Conservation (phyloP, 306 rosid genomes). For the Glycine latifolia region DNA sequence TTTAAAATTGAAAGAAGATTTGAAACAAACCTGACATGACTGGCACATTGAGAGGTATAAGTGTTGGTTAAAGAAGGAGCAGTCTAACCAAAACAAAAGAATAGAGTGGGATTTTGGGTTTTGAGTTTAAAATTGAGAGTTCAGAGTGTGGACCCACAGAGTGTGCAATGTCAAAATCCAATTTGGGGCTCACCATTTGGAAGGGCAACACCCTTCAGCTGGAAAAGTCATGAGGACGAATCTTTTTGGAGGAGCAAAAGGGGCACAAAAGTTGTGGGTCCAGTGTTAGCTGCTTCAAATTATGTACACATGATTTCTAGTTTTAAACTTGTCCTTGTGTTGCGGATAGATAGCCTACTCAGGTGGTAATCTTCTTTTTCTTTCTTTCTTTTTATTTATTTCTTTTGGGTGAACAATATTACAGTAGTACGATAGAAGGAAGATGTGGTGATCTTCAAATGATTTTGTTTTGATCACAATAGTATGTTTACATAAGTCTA, state of each 20-base stretch:
- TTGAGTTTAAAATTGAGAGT: background rate
- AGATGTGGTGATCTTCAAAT: no score
- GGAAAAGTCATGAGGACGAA: conserved; percentile 31
- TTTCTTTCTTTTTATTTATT: background rate
- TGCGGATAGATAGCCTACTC: background rate
- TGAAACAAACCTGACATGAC: background rate
- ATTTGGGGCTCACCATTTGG: conserved; percentile 26
- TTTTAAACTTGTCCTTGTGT: background rate
- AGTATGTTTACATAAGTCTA: no score
- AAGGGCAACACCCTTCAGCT: background rate
- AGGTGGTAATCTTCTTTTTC: background rate
- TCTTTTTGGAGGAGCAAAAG: conserved; percentile 13
- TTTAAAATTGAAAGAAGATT: conserved; percentile 26
- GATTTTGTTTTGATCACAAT: no score
- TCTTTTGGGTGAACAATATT: background rate
- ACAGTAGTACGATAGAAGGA: no score
- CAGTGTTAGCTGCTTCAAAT: conserved; percentile 36
- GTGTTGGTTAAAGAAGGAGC: conserved; percentile 38
- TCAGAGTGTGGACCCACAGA: background rate
- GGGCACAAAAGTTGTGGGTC: conserved; percentile 40
- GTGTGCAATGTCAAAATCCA: conserved; percentile 38
- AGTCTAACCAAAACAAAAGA: background rate
- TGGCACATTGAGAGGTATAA: conserved; percentile 15
- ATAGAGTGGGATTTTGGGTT: background rate
- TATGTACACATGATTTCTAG: conserved; percentile 42